Evolutionary conservation across 2,329 filamentous ascomycete genomes (phyloP), one percentile per base, ranked within the genome.

Genomic region (Trichoderma asperellum): DNA sequence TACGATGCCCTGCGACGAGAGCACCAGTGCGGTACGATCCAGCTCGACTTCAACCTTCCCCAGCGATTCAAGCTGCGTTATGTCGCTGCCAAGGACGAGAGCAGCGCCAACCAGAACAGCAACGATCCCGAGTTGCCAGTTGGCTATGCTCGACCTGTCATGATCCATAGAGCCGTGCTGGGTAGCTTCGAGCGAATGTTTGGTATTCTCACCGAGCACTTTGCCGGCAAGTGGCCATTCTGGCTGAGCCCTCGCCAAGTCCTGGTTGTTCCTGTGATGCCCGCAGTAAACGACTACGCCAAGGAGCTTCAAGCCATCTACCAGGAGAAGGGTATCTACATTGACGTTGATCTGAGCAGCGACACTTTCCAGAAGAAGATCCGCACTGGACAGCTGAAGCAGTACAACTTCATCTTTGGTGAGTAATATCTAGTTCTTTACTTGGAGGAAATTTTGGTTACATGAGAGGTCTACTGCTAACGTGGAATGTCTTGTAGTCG

Each of bases 361-460:
- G 93, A 95, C 81, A 96, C 92, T 7, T 88, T 96, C 82, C 90
- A 93, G 79, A 95, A 96, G 87, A 96, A 96, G 88, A 93, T 96
- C 74, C 90, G 92, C 74, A 94, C 87, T 68, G 92, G 89, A 16
- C 92, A 96, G 81, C 80, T 95, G 75, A 85, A 90, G 64, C 90
- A 94, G 80, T 95, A 94, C 83, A 94, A 94, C 83, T 94, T 92
- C 80, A 92, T 94, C 75, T 92, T 94, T 75, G 87, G 88, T 89
- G 80, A 79, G 85, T 75, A 32, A 29, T 29, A n/a, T 29, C 29
- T 7, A 12, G 10, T 37, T 5, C 37, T 16, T 43, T 16, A n/a
- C 3, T 59, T 52, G 16, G 21, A 7, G 29, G 8, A 49, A 18
- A n/a, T 34, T 40, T 32, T 29, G 12, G 27, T 60, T 58, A 62